phyloP scores from a whole-genome alignment of 352 stramenopile genomes.

The Phytophthora hibernalis region DNA sequence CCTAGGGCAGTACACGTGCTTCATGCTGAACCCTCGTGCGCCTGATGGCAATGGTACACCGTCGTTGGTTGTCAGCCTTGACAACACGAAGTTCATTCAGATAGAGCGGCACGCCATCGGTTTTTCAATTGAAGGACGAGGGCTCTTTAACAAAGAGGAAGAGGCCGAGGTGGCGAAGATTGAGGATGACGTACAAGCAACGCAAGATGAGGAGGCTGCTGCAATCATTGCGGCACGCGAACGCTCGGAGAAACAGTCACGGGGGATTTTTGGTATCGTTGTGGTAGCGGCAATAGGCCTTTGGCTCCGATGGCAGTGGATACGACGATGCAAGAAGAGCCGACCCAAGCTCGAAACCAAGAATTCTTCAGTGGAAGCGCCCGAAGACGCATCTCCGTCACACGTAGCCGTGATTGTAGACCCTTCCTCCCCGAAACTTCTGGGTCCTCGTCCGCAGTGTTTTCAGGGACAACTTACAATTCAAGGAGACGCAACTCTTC shows the following conservation, averaged over 20 bases:
- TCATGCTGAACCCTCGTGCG: constrained; percentile 60
- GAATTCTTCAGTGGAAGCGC: constrained; percentile 16
- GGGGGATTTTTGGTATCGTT: constrained; percentile 29
- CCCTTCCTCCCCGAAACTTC: constrained; percentile 28
- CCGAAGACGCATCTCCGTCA: constrained; percentile 15
- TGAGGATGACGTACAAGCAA: constrained; percentile 51
- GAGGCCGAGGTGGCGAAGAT: constrained; percentile 63
- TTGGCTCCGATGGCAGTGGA: constrained; percentile 45
- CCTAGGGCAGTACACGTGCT: constrained; percentile 72
- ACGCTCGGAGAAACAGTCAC: constrained; percentile 29
- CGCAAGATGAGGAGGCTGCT: constrained; percentile 41
- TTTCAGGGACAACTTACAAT: constrained; percentile 30
- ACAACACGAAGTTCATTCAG: constrained; percentile 57
- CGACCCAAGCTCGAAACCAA: constrained; percentile 34
- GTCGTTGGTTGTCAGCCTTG: constrained; percentile 62
- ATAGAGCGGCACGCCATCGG: constrained; percentile 80
- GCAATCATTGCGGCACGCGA: constrained; percentile 35
- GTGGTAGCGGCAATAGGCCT: constrained; percentile 32
- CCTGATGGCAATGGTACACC: constrained; percentile 50
- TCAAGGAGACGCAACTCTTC: constrained; percentile 45
- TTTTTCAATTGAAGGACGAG: constrained; percentile 80
- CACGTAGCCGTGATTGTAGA: constrained; percentile 36
- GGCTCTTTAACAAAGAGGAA: constrained; percentile 58
- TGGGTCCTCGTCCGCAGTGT: constrained; percentile 36
- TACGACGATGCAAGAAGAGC: constrained; percentile 32